These are phyloP conservation scores for Kentomonas sorsogonicus DNA, from an alignment of 208 protist genomes.

Conservation along the genomic window DNA sequence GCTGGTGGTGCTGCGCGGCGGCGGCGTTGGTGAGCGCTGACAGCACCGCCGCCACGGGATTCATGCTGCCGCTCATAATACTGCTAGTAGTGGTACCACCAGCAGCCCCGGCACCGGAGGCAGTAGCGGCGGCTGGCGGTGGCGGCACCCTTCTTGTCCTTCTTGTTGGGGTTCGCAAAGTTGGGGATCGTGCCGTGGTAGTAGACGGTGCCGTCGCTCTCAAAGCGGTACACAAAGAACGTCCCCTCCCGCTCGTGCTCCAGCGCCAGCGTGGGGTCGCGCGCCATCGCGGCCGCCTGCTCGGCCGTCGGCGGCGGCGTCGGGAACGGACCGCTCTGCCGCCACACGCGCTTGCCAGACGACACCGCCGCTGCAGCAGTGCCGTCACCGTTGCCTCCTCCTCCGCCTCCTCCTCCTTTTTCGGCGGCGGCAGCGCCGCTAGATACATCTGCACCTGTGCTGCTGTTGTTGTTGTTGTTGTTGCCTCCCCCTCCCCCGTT, in stretches of 20 bases:
- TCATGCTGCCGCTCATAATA: too few species aligned
- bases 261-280: conserved; percentile 18
- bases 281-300: conserved; percentile 15
- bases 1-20: too few species aligned
- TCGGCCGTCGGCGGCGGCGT: conserved; percentile 18
- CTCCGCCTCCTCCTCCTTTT: neutral
- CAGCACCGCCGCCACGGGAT: too few species aligned
- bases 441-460: too few species aligned
- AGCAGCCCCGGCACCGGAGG: neutral
- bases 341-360: too few species aligned
- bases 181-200: conserved; percentile 81
- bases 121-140: neutral
- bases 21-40: too few species aligned
- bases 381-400: neutral
- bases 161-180: conserved; percentile 85
- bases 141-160: conserved; percentile 15
- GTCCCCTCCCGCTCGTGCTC: conserved; percentile 64
- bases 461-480: conserved; percentile 1
- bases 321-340: too few species aligned
- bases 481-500: conserved; percentile 8
- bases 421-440: neutral
- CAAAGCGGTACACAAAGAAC: conserved; percentile 78
- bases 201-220: conserved; percentile 57
- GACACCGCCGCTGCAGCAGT: neutral
- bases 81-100: too few species aligned